Evolutionary conservation across 768 basidiomycete genomes (phyloP).

Genomic region (Boletellus sp.): DNA sequence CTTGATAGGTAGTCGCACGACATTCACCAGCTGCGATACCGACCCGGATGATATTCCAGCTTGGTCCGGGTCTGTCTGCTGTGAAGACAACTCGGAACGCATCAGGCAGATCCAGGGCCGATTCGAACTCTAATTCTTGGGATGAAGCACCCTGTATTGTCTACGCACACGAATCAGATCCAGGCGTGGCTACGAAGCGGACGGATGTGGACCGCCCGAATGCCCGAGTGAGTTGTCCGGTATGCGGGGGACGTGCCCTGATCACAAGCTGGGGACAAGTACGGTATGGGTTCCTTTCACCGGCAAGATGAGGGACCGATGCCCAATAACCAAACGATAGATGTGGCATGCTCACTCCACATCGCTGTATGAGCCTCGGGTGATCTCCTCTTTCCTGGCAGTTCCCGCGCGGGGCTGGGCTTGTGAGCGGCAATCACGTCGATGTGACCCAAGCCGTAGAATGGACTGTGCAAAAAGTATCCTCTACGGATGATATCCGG

Average conservation of each 20-base stretch:
- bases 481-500: neutral
- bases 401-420: neutral
- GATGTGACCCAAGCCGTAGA: neutral
- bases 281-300: slow-evolving; percentile 1
- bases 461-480: neutral
- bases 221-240: slow-evolving; percentile 2
- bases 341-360: neutral
- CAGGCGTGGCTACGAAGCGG: slow-evolving; percentile 5
- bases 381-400: neutral
- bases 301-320: neutral
- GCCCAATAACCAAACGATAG: neutral
- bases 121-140: neutral
- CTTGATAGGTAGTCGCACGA: neutral
- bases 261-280: slow-evolving; percentile 6
- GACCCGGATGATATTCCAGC: neutral
- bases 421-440: neutral
- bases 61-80: too few species aligned
- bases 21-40: neutral
- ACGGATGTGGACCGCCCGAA: slow-evolving; percentile 11
- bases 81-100: too few species aligned
- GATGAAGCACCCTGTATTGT: slow-evolving; percentile 4
- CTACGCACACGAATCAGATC: slow-evolving; percentile 12
- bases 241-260: neutral
- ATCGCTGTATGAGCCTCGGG: neutral
- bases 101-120: neutral